phyloP scores from a whole-genome alignment of 2,329 filamentous ascomycete genomes.

The Microcera coccophila region DNA sequence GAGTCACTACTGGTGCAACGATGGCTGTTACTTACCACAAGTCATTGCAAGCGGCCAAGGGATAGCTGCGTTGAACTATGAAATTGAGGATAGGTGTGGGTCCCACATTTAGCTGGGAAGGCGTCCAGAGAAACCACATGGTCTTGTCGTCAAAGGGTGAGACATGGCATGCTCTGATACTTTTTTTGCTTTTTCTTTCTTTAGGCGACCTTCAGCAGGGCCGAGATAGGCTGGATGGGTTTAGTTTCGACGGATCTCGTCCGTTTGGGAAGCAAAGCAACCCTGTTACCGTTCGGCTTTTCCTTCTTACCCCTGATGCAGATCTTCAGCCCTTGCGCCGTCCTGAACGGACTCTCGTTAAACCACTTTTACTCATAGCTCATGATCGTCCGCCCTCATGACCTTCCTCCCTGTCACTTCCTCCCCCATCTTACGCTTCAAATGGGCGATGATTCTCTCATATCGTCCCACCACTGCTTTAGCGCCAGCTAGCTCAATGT shows the following conservation, averaged over 20 bases:
- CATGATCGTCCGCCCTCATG: constrained; percentile 14
- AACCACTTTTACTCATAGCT: constrained; percentile 16
- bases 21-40: background rate
- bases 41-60: background rate
- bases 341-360: background rate
- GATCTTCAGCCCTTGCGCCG: constrained; percentile 9
- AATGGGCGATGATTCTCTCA: constrained; percentile 19
- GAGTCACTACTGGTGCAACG: background rate
- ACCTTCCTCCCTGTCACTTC: background rate
- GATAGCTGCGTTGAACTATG: background rate
- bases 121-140: constrained; percentile 15
- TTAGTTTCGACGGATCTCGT: background rate
- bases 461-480: constrained; percentile 23
- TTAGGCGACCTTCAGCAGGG: background rate
- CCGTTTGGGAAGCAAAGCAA: no score
- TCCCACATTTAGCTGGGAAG: constrained; percentile 13
- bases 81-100: no score
- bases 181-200: constrained; percentile 2
- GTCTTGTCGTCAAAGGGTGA: constrained; percentile 4
- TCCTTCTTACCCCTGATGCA: constrained; percentile 9
- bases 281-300: no score
- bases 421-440: constrained; percentile 16
- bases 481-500: constrained; percentile 10
- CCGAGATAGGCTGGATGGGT: background rate
- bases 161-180: constrained; percentile 3